These are phyloP conservation scores for Chaetomiaceae sp. DNA, from an alignment of 2,329 filamentous ascomycete species.

Conservation along the genomic window DNA sequence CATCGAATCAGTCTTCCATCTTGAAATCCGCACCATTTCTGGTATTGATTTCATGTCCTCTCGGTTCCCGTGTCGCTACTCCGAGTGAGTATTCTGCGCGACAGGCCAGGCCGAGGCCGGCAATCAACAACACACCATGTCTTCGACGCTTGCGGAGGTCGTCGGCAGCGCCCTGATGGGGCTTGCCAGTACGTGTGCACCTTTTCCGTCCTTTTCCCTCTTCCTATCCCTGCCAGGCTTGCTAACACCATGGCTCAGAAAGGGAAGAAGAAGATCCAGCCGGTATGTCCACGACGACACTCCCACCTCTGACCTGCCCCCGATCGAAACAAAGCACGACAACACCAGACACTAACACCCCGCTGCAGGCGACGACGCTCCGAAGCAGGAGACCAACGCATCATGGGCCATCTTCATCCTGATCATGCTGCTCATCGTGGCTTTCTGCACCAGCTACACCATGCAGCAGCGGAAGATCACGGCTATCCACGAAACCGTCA, in stretches of 20 bases:
- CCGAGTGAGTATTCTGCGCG: neutral
- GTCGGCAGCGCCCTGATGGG: constrained; percentile 35
- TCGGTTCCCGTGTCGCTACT: neutral
- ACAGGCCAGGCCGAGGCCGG: constrained; percentile 13
- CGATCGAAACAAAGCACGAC: neutral
- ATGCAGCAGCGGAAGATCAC: constrained; percentile 96
- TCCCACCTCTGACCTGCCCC: neutral
- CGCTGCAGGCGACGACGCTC: constrained; percentile 61
- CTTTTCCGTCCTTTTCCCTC: too few relatives aligned
- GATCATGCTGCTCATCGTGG: constrained; percentile 86
- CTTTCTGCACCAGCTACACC: constrained; percentile 95
- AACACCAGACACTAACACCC: constrained; percentile 17
- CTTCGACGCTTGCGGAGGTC: constrained; percentile 30
- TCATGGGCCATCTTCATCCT: constrained; percentile 98
- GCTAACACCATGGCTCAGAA: constrained; percentile 32
- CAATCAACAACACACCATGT: too few relatives aligned
- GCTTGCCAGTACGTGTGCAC: constrained; percentile 40
- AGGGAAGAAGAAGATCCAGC: constrained; percentile 45
- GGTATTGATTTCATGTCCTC: constrained; percentile 5
- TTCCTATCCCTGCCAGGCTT: neutral
- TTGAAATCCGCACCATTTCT: neutral
- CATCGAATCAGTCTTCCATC: neutral
- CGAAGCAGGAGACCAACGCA: constrained; percentile 88
- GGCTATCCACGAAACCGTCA: constrained; percentile 94
- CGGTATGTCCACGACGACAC: constrained; percentile 31